Evolutionary conservation across 345 rosid genomes (phyloP), one percentile per base, ranked within the genome.

Genomic region (Populus pruinosa): DNA sequence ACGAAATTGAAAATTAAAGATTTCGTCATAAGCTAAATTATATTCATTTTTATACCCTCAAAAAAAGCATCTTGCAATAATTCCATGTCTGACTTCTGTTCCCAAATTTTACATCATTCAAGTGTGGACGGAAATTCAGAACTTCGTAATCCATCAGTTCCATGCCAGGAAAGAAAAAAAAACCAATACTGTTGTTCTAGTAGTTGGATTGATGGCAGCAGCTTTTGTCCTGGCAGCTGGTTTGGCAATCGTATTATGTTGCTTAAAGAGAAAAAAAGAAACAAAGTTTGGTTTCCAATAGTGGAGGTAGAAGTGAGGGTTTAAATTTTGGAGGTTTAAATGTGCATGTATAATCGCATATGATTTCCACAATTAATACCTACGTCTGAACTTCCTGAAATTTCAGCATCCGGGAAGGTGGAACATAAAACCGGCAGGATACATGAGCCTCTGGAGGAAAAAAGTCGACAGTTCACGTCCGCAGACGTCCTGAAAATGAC

Each of bases 401-500:
- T 56, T 29, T 39, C 56, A 38, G 35, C 21, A 31, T 70, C 27
- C 16, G 44, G 8, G 7, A 13, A 78, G 17, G 49, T 20, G 33
- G 61, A 29, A 0, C 69, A 20, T 6, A 29, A 61, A 53, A 17
- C 56, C 25, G 41, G 20, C 31, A 65, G 31, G 4, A 53, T 21
- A 70, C 12, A 21, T 20, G 71, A 44, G 36, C 4, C 29, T 29
- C 64, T 77, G 33, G 74, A 75, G 66, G 67, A 68, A 14, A 82
- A 83, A 72, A 77, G 79, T 63, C 81, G 66, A 10, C 79, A 74
- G 31, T 85, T 85, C 67, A 70, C 79, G 11, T 86, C 76, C n/a
- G 50, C 80, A 8, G 87, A 86, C 18, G 80, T 88, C 43, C 65
- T 75, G 11, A 85, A 10, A 9, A 86, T 86, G 64, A 88, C 88